Evolutionary conservation across 331 rosid genomes (phyloP).

Genomic region (Ulmus americana): DNA sequence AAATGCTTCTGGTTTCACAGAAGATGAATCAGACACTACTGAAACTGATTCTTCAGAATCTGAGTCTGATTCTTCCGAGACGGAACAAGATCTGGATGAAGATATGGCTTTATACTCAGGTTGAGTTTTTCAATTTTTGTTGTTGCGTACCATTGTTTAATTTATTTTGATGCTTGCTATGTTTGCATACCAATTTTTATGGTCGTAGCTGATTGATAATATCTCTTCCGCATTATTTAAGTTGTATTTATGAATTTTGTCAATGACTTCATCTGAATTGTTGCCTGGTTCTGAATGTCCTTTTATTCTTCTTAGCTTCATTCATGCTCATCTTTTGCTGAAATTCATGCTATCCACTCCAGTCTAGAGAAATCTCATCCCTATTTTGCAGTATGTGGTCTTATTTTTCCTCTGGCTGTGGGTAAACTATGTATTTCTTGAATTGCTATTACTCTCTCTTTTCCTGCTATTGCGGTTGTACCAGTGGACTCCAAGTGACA

Average conservation of each 20-base stretch:
- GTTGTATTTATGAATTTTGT: background rate
- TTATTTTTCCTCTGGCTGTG: too few species aligned
- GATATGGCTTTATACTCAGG: slow-evolving; percentile 73
- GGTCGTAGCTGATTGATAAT: slow-evolving; percentile 14
- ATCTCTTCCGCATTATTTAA: slow-evolving; percentile 6
- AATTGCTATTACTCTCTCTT: too few species aligned
- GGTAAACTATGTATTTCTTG: too few species aligned
- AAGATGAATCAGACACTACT: slow-evolving; percentile 60
- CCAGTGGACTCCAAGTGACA: too few species aligned
- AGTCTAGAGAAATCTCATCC: too few species aligned
- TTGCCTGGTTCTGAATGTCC: too few species aligned
- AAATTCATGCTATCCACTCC: too few species aligned
- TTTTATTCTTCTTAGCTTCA: too few species aligned
- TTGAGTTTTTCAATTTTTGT: slow-evolving; percentile 21
- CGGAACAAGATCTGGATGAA: slow-evolving; percentile 63
- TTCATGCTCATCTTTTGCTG: too few species aligned
- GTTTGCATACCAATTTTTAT: background rate
- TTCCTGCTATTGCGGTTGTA: too few species aligned
- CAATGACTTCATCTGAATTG: too few species aligned
- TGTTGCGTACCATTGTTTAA: background rate
- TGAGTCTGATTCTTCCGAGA: slow-evolving; percentile 70
- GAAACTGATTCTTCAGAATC: slow-evolving; percentile 55
- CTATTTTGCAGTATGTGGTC: too few species aligned
- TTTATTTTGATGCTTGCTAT: background rate
- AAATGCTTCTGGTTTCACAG: slow-evolving; percentile 61